phyloP scores from a whole-genome alignment of 345 rosid genomes.

The Lumnitzera littorea region DNA sequence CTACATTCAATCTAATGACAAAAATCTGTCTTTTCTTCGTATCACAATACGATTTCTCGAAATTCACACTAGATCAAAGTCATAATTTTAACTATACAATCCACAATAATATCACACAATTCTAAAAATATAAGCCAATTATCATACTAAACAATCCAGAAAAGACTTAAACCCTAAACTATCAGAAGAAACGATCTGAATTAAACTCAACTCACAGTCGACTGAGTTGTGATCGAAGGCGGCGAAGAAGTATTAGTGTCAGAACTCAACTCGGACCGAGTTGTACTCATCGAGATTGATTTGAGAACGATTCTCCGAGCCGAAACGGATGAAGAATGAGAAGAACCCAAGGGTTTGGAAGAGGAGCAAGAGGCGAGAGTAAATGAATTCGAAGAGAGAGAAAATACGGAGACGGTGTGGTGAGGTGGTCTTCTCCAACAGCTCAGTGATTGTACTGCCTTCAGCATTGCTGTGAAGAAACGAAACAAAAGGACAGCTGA shows the following conservation, averaged over 20 bases:
- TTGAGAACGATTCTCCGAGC: conserved; percentile 19
- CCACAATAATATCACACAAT: too few relatives aligned
- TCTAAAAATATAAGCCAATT: too few relatives aligned
- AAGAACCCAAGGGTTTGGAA: conserved; percentile 3
- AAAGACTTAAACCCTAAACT: not conserved
- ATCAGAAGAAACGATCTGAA: not conserved
- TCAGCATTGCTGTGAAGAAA: conserved; percentile 41
- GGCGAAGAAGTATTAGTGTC: conserved; percentile 24
- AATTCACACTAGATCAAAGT: too few relatives aligned
- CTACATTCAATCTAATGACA: too few relatives aligned
- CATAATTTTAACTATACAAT: too few relatives aligned
- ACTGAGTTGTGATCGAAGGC: conserved; percentile 34
- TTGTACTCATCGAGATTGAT: conserved; percentile 28
- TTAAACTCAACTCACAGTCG: conserved; percentile 17
- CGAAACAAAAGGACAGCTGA: too few relatives aligned
- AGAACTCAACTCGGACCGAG: conserved; percentile 43
- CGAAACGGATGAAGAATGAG: conserved; percentile 10
- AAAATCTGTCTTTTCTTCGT: too few relatives aligned
- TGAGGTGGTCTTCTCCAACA: conserved; percentile 44
- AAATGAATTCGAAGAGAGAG: conserved; percentile 21
- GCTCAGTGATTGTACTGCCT: conserved; percentile 58
- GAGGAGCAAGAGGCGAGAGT: conserved; percentile 23
- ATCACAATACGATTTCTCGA: too few relatives aligned
- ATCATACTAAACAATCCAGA: too few relatives aligned
- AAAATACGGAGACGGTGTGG: conserved; percentile 19